Percentiles rank a stretch among this genome's conserved stretches.
Evolutionary conservation across 2,329 filamentous ascomycete genomes (phyloP).

Genomic region (Mariannaea elegans): DNA sequence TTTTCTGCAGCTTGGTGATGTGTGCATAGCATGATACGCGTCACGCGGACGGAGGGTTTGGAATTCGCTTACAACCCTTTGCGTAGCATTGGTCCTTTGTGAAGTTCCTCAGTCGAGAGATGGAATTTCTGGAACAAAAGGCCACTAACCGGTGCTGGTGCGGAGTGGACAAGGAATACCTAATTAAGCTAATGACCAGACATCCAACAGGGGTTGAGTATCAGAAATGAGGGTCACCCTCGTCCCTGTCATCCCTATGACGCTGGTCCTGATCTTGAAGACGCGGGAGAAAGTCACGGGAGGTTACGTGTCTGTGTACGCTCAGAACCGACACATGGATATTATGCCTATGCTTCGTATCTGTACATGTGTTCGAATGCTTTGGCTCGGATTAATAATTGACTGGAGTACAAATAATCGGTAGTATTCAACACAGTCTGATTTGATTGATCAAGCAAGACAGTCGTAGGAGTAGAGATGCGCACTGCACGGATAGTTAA

Average conservation of each 20-base stretch:
- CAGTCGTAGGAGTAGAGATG: not conserved
- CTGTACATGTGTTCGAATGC: too few relatives aligned
- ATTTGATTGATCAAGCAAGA: not conserved
- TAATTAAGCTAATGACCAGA: too few relatives aligned
- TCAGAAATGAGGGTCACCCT: conserved; percentile 17
- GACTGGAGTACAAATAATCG: too few relatives aligned
- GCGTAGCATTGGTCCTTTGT: conserved; percentile 3
- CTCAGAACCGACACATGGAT: not conserved
- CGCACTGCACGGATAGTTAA: too few relatives aligned
- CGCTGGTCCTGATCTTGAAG: not conserved
- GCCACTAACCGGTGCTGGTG: conserved; percentile 5
- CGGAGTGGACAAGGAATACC: not conserved
- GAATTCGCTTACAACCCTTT: too few relatives aligned
- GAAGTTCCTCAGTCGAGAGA: conserved; percentile 7
- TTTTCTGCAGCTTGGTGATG: not conserved
- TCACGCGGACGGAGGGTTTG: not conserved
- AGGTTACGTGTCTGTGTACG: not conserved
- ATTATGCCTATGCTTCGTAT: too few relatives aligned
- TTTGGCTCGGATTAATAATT: too few relatives aligned
- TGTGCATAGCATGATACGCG: not conserved
- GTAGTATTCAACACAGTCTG: too few relatives aligned
- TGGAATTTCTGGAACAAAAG: conserved; percentile 1
- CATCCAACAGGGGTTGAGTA: conserved; percentile 6
- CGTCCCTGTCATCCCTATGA: not conserved
- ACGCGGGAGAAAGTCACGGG: not conserved